Evolutionary conservation across 1,139 yeast genomes (phyloP).

Genomic region (Pichia sp.): DNA sequence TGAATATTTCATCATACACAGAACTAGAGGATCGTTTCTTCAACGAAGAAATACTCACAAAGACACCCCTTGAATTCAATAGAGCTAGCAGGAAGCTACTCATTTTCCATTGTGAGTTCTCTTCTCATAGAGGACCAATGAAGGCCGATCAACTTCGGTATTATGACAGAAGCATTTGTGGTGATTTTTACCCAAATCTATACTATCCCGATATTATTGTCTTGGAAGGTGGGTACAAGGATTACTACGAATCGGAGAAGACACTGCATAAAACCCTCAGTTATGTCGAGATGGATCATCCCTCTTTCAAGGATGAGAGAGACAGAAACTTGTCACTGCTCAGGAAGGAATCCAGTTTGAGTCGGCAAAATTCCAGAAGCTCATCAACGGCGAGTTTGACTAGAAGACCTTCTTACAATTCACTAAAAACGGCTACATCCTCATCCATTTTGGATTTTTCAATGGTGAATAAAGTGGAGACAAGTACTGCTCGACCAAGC

Average conservation of each 20-base stretch:
- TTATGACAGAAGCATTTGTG: constrained; percentile 69
- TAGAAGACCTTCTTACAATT: constrained; percentile 11
- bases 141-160: constrained; percentile 84
- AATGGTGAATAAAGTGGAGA: constrained; percentile 10
- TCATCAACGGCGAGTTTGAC: constrained; percentile 10
- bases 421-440: constrained; percentile 9
- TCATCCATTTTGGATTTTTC: constrained; percentile 11
- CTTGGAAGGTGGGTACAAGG: constrained; percentile 85
- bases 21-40: constrained; percentile 51
- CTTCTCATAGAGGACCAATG: constrained; percentile 86
- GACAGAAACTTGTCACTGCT: constrained; percentile 68
- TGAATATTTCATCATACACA: constrained; percentile 67
- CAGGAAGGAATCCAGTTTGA: constrained; percentile 38
- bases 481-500: constrained; percentile 5
- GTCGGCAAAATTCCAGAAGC: constrained; percentile 10
- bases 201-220: constrained; percentile 84
- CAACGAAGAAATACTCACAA: constrained; percentile 15
- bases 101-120: constrained; percentile 91
- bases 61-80: constrained; percentile 19
- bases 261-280: constrained; percentile 46
- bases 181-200: constrained; percentile 69
- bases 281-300: constrained; percentile 84
- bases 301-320: constrained; percentile 55
- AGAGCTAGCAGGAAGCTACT: constrained; percentile 38
- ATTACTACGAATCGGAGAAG: constrained; percentile 45